A percentile compares a stretch with the other conserved stretches of the same genome.
These are phyloP conservation scores for Niveomyces coronatus DNA, from an alignment of 2,329 filamentous ascomycete genomes.

Conservation along the genomic window DNA sequence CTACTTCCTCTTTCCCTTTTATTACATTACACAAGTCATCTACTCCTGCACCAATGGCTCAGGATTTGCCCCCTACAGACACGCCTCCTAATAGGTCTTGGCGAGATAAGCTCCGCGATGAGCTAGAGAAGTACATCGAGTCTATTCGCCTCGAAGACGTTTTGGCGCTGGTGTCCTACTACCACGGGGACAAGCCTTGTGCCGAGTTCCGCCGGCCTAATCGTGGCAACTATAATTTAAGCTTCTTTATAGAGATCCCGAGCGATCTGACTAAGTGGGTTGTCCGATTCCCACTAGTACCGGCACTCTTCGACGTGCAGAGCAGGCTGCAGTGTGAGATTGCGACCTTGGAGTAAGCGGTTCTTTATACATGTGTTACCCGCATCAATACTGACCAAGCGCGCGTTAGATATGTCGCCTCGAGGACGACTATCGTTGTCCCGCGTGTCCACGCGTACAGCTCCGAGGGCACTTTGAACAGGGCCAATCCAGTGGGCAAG, in stretches of 20 bases:
- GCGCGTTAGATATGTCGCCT: background rate
- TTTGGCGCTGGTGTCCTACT: background rate
- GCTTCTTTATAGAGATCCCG: constrained; percentile 5
- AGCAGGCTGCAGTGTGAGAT: constrained; percentile 4
- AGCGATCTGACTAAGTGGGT: constrained; percentile 2
- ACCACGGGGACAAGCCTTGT: background rate
- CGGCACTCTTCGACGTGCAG: background rate
- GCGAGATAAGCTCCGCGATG: background rate
- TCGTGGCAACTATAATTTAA: constrained; percentile 3
- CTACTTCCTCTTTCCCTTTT: too few species aligned
- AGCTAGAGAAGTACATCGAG: constrained; percentile 1
- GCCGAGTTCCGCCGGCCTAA: background rate
- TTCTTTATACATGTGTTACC: background rate
- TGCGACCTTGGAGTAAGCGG: constrained; percentile 6
- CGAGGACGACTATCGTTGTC: constrained; percentile 1
- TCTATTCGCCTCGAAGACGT: constrained; percentile 2
- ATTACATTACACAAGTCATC: too few species aligned
- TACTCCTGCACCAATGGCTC: too few species aligned
- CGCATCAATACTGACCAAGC: background rate
- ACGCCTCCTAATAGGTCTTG: too few species aligned
- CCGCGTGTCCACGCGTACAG: constrained; percentile 2
- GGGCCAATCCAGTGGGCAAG: constrained; percentile 1
- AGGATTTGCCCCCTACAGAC: too few species aligned
- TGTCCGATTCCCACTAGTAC: constrained; percentile 5
- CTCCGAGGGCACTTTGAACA: background rate